phyloP scores from a whole-genome alignment of 495 filamentous ascomycete genomes.

The Hypoxylon lienhwacheense region DNA sequence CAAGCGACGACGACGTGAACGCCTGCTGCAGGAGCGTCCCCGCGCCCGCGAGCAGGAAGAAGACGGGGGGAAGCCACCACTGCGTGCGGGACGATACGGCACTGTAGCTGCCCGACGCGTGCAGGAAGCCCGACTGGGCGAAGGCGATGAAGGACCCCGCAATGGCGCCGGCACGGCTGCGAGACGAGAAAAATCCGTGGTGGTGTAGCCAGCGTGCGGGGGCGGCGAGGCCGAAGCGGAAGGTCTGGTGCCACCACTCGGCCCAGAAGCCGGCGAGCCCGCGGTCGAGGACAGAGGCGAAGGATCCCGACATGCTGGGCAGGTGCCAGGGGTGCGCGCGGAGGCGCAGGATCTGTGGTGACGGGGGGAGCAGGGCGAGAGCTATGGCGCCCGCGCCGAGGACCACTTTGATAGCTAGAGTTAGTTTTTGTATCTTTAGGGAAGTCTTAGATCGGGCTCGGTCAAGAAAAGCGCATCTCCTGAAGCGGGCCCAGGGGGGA shows the following conservation, averaged over 20 bases:
- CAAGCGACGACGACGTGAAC: conserved; percentile 5
- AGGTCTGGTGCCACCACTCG: conserved; percentile 87
- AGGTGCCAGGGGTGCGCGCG: conserved; percentile 66
- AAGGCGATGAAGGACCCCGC: conserved; percentile 55
- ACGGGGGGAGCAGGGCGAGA: conserved; percentile 51
- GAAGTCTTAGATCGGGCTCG: no score
- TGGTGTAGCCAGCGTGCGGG: conserved; percentile 56
- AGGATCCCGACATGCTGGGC: conserved; percentile 62
- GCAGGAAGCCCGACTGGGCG: conserved; percentile 60
- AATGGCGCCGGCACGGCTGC: conserved; percentile 6
- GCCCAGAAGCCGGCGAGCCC: conserved; percentile 80
- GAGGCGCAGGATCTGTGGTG: conserved; percentile 44
- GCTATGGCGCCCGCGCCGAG: conserved; percentile 51
- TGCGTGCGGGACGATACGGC: conserved; percentile 47
- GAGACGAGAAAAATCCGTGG: conserved; percentile 34
- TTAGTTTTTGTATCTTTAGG: no score
- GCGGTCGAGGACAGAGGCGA: conserved; percentile 57
- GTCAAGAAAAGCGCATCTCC: no score
- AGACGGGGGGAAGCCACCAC: conserved; percentile 43
- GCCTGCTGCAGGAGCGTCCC: conserved; percentile 57
- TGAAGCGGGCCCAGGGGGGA: no score
- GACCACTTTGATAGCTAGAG: no score
- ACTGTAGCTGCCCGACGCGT: conserved; percentile 60
- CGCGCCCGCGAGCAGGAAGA: conserved; percentile 60
- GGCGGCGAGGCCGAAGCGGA: conserved; percentile 69